Conservation (phyloP, 306 rosid species). For the Medicago lupulina region DNA sequence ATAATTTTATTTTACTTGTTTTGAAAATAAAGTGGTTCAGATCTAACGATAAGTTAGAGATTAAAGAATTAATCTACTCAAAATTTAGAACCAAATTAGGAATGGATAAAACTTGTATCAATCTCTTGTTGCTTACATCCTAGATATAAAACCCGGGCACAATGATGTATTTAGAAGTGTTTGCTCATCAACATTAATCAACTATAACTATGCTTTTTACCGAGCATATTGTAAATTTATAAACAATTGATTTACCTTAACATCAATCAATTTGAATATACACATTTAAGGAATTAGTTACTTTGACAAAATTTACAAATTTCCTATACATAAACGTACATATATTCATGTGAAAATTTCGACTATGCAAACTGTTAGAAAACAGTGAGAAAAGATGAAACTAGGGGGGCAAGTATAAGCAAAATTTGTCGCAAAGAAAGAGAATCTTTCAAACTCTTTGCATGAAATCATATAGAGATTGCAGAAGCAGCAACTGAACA, state of each 20-base stretch:
- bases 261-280: slow-evolving; percentile 23
- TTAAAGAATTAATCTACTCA: too few species aligned
- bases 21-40: too few species aligned
- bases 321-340: slow-evolving; percentile 28
- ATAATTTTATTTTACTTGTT: too few species aligned
- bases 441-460: slow-evolving; percentile 19
- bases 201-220: background rate
- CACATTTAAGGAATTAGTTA: slow-evolving; percentile 17
- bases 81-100: too few species aligned
- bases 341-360: slow-evolving; percentile 38
- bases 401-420: background rate
- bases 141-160: background rate
- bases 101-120: too few species aligned
- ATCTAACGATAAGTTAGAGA: too few species aligned
- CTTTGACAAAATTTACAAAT: slow-evolving; percentile 40
- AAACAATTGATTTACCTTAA: slow-evolving; percentile 6
- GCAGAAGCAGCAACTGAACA: slow-evolving; percentile 10
- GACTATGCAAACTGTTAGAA: slow-evolving; percentile 27
- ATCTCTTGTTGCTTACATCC: too few species aligned
- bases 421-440: slow-evolving; percentile 21
- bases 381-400: background rate
- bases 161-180: background rate
- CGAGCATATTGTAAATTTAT: background rate
- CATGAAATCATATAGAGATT: background rate
- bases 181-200: background rate